These are phyloP conservation scores for Mayamaea pseudoterrestris DNA, from an alignment of 108 stramenopile genomes.

Conservation along the genomic window DNA sequence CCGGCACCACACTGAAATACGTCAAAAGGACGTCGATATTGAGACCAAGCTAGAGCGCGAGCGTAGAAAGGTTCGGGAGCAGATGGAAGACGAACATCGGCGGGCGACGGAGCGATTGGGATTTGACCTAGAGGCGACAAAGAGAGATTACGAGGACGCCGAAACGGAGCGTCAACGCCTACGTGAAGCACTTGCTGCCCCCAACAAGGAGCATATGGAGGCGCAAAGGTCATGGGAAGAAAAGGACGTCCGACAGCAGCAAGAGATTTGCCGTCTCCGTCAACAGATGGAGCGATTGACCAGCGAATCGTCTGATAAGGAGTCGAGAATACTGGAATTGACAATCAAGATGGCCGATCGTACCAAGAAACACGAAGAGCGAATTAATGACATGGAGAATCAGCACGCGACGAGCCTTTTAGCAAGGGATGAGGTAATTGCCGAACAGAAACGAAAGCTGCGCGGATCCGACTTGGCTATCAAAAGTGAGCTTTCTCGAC, in stretches of 20 bases:
- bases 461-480: neutral
- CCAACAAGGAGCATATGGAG: slow-evolving; percentile 13
- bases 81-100: slow-evolving; percentile 1
- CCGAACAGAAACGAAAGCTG: neutral
- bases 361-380: too few species aligned
- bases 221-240: neutral
- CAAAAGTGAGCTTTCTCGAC: neutral
- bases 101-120: slow-evolving; percentile 6
- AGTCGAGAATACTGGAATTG: too few species aligned
- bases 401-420: too few species aligned
- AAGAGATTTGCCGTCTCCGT: neutral
- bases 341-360: too few species aligned
- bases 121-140: slow-evolving; percentile 7
- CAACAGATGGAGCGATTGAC: slow-evolving; percentile 3
- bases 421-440: too few species aligned
- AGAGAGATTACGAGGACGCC: slow-evolving; percentile 15
- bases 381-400: too few species aligned
- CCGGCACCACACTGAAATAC: slow-evolving; percentile 29
- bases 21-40: slow-evolving; percentile 30
- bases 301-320: too few species aligned
- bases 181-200: neutral
- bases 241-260: too few species aligned
- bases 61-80: slow-evolving; percentile 9
- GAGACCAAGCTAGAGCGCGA: slow-evolving; percentile 2
- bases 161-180: slow-evolving; percentile 8